phyloP scores from a whole-genome alignment of 2,329 filamentous ascomycete species.

The Rhynchosporium secalis region DNA sequence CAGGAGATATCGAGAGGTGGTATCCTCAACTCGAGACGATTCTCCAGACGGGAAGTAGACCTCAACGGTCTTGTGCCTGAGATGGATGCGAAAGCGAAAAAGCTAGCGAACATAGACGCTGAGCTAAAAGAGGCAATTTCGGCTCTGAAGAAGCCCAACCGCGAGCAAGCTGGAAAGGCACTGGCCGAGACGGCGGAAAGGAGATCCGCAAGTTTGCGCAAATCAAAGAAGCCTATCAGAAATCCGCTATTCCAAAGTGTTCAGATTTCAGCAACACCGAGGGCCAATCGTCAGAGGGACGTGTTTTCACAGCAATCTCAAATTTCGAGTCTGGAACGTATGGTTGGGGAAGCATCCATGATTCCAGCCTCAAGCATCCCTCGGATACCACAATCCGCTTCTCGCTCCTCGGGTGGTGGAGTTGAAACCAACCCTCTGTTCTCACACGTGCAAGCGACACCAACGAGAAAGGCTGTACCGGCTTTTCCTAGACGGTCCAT shows the following conservation, averaged over 20 bases:
- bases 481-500: slow-evolving; percentile 10
- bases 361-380: slow-evolving; percentile 34
- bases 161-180: slow-evolving; percentile 65
- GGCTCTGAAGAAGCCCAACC: slow-evolving; percentile 73
- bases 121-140: slow-evolving; percentile 74
- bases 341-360: slow-evolving; percentile 21
- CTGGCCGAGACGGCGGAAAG: slow-evolving; percentile 68
- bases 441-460: slow-evolving; percentile 36
- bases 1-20: slow-evolving; percentile 42
- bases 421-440: slow-evolving; percentile 26
- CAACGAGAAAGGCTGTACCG: slow-evolving; percentile 30
- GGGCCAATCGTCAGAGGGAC: slow-evolving; percentile 35
- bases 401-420: slow-evolving; percentile 21
- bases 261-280: slow-evolving; percentile 41
- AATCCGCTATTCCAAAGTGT: slow-evolving; percentile 40
- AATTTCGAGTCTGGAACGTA: slow-evolving; percentile 14
- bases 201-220: slow-evolving; percentile 50
- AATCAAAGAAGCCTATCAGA: slow-evolving; percentile 52
- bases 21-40: slow-evolving; percentile 45
- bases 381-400: slow-evolving; percentile 35
- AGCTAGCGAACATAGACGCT: slow-evolving; percentile 66
- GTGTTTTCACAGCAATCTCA: slow-evolving; percentile 29
- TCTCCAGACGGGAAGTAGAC: slow-evolving; percentile 54
- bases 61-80: slow-evolving; percentile 52
- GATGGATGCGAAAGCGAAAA: slow-evolving; percentile 59